These are phyloP conservation scores for Eutrema japonicum DNA, from an alignment of 345 rosid genomes.

Conservation along the genomic window DNA sequence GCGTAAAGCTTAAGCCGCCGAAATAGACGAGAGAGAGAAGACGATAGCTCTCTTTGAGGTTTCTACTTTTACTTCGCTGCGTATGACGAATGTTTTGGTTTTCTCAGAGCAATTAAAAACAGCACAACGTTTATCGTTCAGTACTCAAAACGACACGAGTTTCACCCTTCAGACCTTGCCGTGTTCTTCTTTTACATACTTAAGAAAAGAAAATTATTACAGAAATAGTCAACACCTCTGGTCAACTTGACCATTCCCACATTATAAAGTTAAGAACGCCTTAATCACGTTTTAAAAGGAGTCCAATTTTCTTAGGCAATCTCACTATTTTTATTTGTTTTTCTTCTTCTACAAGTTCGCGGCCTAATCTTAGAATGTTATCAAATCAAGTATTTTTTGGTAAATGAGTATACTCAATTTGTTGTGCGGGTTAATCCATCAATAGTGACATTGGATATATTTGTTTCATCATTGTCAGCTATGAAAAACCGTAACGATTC, in stretches of 20 bases:
- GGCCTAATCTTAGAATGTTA: background rate
- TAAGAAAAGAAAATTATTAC: no score
- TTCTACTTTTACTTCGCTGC: conserved; percentile 16
- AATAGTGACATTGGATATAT: no score
- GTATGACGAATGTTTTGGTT: conserved; percentile 12
- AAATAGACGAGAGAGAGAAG: conserved; percentile 12
- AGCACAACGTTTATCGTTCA: background rate
- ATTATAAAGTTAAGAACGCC: conserved; percentile 1
- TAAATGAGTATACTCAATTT: background rate
- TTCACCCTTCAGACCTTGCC: background rate
- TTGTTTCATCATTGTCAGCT: no score
- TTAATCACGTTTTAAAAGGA: conserved; percentile 11
- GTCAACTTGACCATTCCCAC: conserved; percentile 18
- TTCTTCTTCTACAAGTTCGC: background rate
- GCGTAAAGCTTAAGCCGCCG: conserved; percentile 13
- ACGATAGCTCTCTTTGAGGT: conserved; percentile 20
- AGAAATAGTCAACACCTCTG: background rate
- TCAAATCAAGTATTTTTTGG: background rate
- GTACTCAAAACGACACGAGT: conserved; percentile 11
- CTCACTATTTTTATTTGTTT: background rate
- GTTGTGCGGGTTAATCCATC: background rate
- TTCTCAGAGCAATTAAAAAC: conserved; percentile 6
- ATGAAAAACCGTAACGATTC: no score
- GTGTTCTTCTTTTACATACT: background rate
- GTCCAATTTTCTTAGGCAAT: background rate